Conservation (phyloP, 2,329 filamentous ascomycete species). For the Penicillium sp. region DNA sequence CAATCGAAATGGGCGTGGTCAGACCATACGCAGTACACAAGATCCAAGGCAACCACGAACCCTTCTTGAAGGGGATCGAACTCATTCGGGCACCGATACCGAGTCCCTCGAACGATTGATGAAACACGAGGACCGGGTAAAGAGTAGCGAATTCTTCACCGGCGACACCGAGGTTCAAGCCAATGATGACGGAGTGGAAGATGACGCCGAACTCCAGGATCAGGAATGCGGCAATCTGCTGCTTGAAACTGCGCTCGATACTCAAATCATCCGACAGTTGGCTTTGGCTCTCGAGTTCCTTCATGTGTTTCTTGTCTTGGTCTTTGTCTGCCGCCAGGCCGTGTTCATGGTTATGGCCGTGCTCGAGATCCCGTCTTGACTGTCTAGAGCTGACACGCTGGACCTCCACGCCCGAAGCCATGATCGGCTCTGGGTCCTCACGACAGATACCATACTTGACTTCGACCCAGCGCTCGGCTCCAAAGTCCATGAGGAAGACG, state of each 20-base stretch:
- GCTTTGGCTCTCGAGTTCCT: constrained; percentile 13
- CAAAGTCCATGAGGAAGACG: constrained; percentile 43
- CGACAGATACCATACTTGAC: constrained; percentile 23
- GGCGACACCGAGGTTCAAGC: constrained; percentile 60
- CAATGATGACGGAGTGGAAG: constrained; percentile 64
- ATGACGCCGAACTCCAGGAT: constrained; percentile 61
- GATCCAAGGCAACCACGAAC: constrained; percentile 49
- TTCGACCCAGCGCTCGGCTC: constrained; percentile 24
- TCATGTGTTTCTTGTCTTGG: constrained; percentile 15
- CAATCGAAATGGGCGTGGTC: constrained; percentile 53
- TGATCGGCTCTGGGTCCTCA: constrained; percentile 22
- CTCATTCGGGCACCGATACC: constrained; percentile 62
- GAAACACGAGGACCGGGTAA: constrained; percentile 61
- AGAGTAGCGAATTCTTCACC: constrained; percentile 57
- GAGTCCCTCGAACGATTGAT: constrained; percentile 63
- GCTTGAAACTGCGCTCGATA: constrained; percentile 32
- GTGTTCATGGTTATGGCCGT: too few relatives aligned
- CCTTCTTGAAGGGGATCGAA: constrained; percentile 51
- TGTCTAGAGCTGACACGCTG: background rate
- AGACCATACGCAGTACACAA: constrained; percentile 51
- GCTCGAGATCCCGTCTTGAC: background rate
- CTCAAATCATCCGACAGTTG: constrained; percentile 5
- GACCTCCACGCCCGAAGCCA: constrained; percentile 9
- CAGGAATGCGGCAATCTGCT: constrained; percentile 42
- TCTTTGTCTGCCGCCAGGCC: background rate